Evolutionary conservation across 2,329 filamentous ascomycete species (phyloP).

Genomic region (Microdochium nivale): DNA sequence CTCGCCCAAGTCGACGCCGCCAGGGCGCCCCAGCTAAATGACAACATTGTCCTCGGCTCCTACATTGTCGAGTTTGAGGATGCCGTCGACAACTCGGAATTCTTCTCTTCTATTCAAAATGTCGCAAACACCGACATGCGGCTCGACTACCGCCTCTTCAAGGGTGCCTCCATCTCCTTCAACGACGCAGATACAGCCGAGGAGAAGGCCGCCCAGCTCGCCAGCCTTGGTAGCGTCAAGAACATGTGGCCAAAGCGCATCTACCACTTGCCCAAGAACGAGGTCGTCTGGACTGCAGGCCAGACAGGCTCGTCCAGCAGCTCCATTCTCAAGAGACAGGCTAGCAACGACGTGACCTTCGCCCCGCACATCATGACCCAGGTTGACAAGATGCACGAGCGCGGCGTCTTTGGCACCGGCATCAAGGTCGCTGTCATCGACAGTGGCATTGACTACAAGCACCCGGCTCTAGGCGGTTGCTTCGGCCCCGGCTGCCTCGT

Average conservation of each 20-base stretch:
- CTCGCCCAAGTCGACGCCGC: slow-evolving; percentile 13
- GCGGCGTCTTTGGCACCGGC: slow-evolving; percentile 39
- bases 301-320: slow-evolving; percentile 13
- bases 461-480: slow-evolving; percentile 55
- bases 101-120: slow-evolving; percentile 26
- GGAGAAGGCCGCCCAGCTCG: slow-evolving; percentile 30
- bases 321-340: slow-evolving; percentile 21
- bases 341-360: slow-evolving; percentile 27
- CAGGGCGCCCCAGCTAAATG: slow-evolving; percentile 8
- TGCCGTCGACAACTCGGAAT: slow-evolving; percentile 26
- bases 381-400: slow-evolving; percentile 40
- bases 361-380: slow-evolving; percentile 48
- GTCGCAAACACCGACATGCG: slow-evolving; percentile 36
- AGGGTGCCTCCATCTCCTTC: slow-evolving; percentile 44
- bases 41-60: slow-evolving; percentile 28
- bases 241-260: slow-evolving; percentile 37
- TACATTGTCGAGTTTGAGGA: slow-evolving; percentile 47
- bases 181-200: slow-evolving; percentile 35
- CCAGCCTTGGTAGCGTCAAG: slow-evolving; percentile 34
- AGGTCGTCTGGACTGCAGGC: slow-evolving; percentile 34
- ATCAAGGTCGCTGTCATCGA: slow-evolving; percentile 46
- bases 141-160: slow-evolving; percentile 42
- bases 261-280: slow-evolving; percentile 33
- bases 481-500: slow-evolving; percentile 53
- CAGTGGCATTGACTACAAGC: slow-evolving; percentile 51